Evolutionary conservation across 2,329 filamentous ascomycete genomes (phyloP), one percentile per base, ranked within the genome.

Genomic region (Juglanconis oblonga): DNA sequence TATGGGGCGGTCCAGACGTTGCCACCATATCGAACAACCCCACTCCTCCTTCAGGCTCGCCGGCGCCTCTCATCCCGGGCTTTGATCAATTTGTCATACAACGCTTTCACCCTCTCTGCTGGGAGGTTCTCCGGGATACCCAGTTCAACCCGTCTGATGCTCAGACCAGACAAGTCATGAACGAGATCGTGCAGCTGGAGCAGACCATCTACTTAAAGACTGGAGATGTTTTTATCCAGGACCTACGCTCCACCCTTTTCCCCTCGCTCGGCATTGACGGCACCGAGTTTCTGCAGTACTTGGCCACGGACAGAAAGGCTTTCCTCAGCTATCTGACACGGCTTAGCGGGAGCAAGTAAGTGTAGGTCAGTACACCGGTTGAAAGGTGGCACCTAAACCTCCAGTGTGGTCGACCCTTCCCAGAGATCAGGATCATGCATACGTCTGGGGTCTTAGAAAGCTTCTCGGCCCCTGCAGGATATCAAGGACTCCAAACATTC

Each of bases 51-150:
- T 79, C 77, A 10, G 76, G 79, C 4, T 79, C 80, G 1, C 78
- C 85, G 4, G 72, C 76, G 10, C 86, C 86, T 10, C 76, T 75
- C 17, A 87, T 99, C 33, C 91, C 93, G 2, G 94, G 95, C 6
- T 99, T 99, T 71, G 92, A 97, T 67, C 84, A 85, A 59, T 98
- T 97, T 75, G 89, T 97, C 75, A 90, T 98, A 61, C 86, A 90
- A 48, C 86, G 90, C 29, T 97, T 99, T 77, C 94, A 96, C 61
- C 85, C 90, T 0, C 82, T 96, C 7, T 93, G 90, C 72, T 99
- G 95, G 95, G 89, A 91, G 45, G 87, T 98, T 6, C 86, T 96
- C 40, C 86, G 86, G 44, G 89, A 93, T 49, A 81, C 89, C 5
- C 83, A 83, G 24, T 97, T 98, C 81, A 89, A 89, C 65, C 86